A percentile compares a stretch with the other conserved stretches of the same genome.
These are phyloP conservation scores for Colletotrichum sp. DNA, from an alignment of 2,329 filamentous ascomycete genomes.

Conservation along the genomic window DNA sequence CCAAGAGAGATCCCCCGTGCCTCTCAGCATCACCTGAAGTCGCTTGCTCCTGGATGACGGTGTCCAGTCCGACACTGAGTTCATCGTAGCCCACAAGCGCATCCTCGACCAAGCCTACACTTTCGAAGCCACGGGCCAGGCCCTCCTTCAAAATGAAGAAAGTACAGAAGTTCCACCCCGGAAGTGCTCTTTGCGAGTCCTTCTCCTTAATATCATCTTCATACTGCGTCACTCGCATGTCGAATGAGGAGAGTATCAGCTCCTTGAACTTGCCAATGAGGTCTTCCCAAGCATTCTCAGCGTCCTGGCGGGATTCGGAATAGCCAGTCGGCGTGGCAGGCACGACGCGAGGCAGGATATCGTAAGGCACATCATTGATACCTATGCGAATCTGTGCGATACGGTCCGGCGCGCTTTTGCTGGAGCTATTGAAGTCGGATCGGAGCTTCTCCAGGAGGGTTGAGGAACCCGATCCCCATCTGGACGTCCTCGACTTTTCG, in stretches of 20 bases:
- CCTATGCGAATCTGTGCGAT: slow-evolving; percentile 86
- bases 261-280: slow-evolving; percentile 86
- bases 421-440: slow-evolving; percentile 84
- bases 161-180: slow-evolving; percentile 99
- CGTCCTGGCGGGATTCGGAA: slow-evolving; percentile 76
- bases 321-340: slow-evolving; percentile 69
- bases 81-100: slow-evolving; percentile 95
- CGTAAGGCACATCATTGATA: slow-evolving; percentile 71
- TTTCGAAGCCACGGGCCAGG: slow-evolving; percentile 91
- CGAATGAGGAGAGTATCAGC: slow-evolving; percentile 87
- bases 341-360: slow-evolving; percentile 66
- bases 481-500: slow-evolving; percentile 71
- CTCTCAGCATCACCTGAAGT: slow-evolving; percentile 63
- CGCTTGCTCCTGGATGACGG: slow-evolving; percentile 77
- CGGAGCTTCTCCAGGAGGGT: slow-evolving; percentile 90
- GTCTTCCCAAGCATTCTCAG: slow-evolving; percentile 83
- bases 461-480: slow-evolving; percentile 80
- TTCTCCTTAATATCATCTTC: slow-evolving; percentile 97
- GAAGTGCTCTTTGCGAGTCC: slow-evolving; percentile 83
- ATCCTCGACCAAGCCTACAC: slow-evolving; percentile 93
- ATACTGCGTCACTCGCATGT: slow-evolving; percentile 89
- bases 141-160: slow-evolving; percentile 99
- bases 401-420: slow-evolving; percentile 76
- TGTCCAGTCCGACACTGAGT: slow-evolving; percentile 84
- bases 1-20: slow-evolving; percentile 75